These are phyloP conservation scores for Roridomyces roridus DNA, from an alignment of 768 basidiomycete species.

Conservation along the genomic window DNA sequence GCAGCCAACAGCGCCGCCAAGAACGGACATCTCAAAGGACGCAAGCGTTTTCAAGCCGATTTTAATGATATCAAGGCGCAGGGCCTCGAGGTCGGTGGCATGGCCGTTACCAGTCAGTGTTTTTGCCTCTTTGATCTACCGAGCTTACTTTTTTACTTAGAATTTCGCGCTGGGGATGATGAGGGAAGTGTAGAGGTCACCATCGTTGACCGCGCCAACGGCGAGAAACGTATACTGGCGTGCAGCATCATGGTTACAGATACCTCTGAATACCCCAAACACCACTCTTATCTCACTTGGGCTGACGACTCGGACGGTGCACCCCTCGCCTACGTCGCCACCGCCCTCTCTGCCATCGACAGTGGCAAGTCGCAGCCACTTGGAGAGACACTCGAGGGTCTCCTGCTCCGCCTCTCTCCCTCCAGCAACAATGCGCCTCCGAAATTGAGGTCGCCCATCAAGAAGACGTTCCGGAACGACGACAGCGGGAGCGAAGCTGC, in stretches of 20 bases:
- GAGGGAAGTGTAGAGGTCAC: constrained; percentile 66
- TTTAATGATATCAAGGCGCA: constrained; percentile 49
- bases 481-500: constrained; percentile 36
- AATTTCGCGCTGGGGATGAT: constrained; percentile 61
- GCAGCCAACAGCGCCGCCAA: constrained; percentile 26
- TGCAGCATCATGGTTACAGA: constrained; percentile 42
- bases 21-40: constrained; percentile 58
- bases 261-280: constrained; percentile 69
- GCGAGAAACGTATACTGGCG: constrained; percentile 30
- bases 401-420: constrained; percentile 40
- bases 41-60: constrained; percentile 64
- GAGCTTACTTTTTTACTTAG: constrained; percentile 35
- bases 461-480: constrained; percentile 10
- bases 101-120: constrained; percentile 49
- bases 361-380: constrained; percentile 48
- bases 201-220: constrained; percentile 36
- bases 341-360: constrained; percentile 52
- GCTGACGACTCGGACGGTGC: constrained; percentile 46
- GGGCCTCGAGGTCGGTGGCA: constrained; percentile 43
- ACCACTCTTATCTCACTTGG: constrained; percentile 64
- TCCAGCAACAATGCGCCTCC: not conserved
- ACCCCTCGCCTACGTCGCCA: constrained; percentile 44
- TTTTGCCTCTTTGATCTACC: not conserved
- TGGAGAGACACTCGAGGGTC: constrained; percentile 47
- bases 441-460: constrained; percentile 13